These are phyloP conservation scores for Karstenula rhodostoma DNA, from an alignment of 2,329 filamentous ascomycete genomes.

Conservation along the genomic window DNA sequence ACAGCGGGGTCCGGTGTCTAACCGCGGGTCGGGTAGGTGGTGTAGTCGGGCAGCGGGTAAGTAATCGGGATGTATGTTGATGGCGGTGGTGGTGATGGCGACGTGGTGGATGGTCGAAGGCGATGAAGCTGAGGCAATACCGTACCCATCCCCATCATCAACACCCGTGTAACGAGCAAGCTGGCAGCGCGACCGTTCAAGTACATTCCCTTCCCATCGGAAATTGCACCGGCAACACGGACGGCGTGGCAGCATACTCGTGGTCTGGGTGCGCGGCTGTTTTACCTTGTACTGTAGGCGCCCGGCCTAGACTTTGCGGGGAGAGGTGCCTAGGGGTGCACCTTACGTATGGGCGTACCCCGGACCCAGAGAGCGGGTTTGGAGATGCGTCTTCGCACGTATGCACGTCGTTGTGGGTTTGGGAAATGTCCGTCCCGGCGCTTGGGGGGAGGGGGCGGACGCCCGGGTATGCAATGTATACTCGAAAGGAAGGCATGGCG, in stretches of 20 bases:
- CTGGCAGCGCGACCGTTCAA: not conserved
- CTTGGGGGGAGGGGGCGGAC: not conserved
- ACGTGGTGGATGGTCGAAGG: not conserved
- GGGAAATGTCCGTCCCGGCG: constrained; percentile 6
- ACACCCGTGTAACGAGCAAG: too few species aligned
- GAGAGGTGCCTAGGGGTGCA: not conserved
- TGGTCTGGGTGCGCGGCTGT: not conserved
- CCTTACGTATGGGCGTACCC: not conserved
- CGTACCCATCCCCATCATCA: not conserved
- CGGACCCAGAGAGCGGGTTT: not conserved
- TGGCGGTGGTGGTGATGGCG: not conserved
- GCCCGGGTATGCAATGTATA: not conserved
- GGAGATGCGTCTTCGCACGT: constrained; percentile 1
- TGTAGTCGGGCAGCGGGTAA: constrained; percentile 16
- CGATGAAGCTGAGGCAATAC: not conserved
- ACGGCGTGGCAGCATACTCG: not conserved
- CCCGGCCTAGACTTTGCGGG: not conserved
- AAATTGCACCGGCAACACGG: not conserved
- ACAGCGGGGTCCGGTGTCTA: constrained; percentile 33
- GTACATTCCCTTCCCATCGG: not conserved
- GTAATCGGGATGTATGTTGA: not conserved
- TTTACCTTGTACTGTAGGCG: not conserved
- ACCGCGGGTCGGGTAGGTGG: constrained; percentile 13
- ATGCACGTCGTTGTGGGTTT: not conserved
- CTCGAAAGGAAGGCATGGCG: not conserved